Evolutionary conservation across 805 yeast genomes (phyloP).

Genomic region (Spathaspora passalidarum): DNA sequence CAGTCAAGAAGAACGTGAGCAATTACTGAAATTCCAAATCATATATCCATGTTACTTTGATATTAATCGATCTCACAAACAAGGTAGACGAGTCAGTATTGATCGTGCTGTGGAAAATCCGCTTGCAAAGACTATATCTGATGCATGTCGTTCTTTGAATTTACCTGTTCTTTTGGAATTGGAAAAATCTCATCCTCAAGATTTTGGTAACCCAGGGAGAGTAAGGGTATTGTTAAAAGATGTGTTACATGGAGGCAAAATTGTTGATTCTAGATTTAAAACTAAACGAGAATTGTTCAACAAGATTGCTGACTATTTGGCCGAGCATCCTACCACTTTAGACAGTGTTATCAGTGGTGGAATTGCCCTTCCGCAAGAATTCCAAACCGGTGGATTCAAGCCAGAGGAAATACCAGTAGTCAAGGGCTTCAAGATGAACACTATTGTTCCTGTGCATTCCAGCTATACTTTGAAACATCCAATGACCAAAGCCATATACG

Average conservation of each 20-base stretch:
- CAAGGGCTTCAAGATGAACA: conserved; percentile 82
- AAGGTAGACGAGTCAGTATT: conserved; percentile 79
- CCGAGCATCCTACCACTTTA: conserved; percentile 66
- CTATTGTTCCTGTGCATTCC: conserved; percentile 85
- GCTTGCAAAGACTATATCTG: conserved; percentile 75
- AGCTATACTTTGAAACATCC: conserved; percentile 81
- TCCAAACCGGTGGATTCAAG: conserved; percentile 37
- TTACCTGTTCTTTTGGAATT: conserved; percentile 60
- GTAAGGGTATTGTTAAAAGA: conserved; percentile 69
- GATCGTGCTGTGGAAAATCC: conserved; percentile 83
- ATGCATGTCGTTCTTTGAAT: conserved; percentile 54
- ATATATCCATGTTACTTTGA: conserved; percentile 94
- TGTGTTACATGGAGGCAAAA: conserved; percentile 38
- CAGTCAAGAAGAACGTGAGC: conserved; percentile 56
- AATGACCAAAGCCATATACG: conserved; percentile 67
- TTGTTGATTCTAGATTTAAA: conserved; percentile 26
- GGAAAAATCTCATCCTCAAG: conserved; percentile 91
- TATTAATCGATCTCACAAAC: conserved; percentile 61
- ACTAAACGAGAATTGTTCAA: conserved; percentile 64
- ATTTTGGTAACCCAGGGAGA: conserved; percentile 97
- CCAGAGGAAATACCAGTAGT: conserved; percentile 70
- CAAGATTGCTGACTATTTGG: conserved; percentile 58
- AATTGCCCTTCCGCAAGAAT: conserved; percentile 65
- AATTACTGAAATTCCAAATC: conserved; percentile 66
- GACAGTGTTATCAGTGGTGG: conserved; percentile 50